Percentiles rank a stretch among this genome's conserved stretches.
phyloP scores from a whole-genome alignment of 1,139 yeast genomes.

The Debaryomyces nepalensis region DNA sequence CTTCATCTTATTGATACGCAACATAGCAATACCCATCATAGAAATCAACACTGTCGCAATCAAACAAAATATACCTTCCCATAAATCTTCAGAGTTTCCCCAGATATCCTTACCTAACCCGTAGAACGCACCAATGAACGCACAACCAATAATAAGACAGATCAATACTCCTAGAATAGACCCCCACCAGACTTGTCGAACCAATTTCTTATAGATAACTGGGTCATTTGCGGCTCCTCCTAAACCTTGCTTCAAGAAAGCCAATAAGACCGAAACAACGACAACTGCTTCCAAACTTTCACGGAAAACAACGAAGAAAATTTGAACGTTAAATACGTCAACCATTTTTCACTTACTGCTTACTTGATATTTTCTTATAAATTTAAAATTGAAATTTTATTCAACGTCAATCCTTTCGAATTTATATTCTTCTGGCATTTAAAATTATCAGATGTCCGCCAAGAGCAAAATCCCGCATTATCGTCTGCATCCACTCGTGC shows the following conservation, averaged over 20 bases:
- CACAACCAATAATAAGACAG: slow-evolving; percentile 81
- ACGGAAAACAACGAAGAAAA: slow-evolving; percentile 86
- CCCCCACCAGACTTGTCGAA: slow-evolving; percentile 82
- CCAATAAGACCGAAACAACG: slow-evolving; percentile 85
- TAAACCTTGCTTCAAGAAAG: slow-evolving; percentile 86
- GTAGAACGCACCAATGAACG: slow-evolving; percentile 85
- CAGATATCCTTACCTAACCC: slow-evolving; percentile 80
- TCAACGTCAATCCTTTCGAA: neutral
- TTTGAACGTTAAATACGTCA: slow-evolving; percentile 57
- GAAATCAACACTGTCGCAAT: slow-evolving; percentile 85
- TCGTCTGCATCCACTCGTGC: slow-evolving; percentile 3
- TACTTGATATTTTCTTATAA: neutral
- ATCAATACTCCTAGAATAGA: slow-evolving; percentile 69
- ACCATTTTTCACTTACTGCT: slow-evolving; percentile 27
- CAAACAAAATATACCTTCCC: slow-evolving; percentile 89
- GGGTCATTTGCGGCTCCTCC: slow-evolving; percentile 57
- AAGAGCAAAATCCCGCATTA: neutral
- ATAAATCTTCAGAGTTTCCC: slow-evolving; percentile 84
- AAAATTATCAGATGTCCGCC: slow-evolving; percentile 2
- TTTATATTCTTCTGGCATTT: neutral
- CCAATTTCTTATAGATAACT: slow-evolving; percentile 60
- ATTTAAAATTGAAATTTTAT: neutral
- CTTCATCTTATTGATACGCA: slow-evolving; percentile 86
- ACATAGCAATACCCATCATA: slow-evolving; percentile 89
- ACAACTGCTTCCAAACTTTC: slow-evolving; percentile 90